Evolutionary conservation across 2,329 filamentous ascomycete genomes (phyloP).

Genomic region (Venturia oleaginea): DNA sequence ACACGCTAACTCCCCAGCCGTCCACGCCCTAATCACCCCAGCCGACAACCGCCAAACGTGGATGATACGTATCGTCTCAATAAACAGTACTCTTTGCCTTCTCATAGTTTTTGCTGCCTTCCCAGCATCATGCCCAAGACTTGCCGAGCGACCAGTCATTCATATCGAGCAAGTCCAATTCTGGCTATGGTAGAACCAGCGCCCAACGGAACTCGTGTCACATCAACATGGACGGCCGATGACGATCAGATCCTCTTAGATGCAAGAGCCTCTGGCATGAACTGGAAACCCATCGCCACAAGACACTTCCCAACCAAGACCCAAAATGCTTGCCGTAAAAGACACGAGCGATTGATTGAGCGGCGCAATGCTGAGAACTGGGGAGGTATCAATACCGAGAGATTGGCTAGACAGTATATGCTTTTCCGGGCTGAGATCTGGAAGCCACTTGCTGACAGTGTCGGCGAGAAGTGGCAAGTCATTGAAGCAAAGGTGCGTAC

Average conservation of each 20-base stretch:
- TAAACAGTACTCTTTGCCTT: no score
- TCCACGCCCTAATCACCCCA: not conserved
- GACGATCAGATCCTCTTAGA: constrained; percentile 67
- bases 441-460: constrained; percentile 57
- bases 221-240: constrained; percentile 54
- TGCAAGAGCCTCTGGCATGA: constrained; percentile 65
- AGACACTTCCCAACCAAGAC: constrained; percentile 69
- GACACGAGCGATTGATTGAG: constrained; percentile 77
- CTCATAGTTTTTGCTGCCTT: not conserved
- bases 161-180: not conserved
- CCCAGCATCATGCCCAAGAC: not conserved
- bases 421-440: constrained; percentile 72
- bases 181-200: not conserved
- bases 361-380: constrained; percentile 65
- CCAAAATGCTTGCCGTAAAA: constrained; percentile 78
- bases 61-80: not conserved
- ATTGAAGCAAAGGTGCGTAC: constrained; percentile 73
- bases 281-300: constrained; percentile 73
- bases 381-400: constrained; percentile 66
- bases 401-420: constrained; percentile 70
- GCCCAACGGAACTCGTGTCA: constrained; percentile 17
- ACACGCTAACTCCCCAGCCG: not conserved
- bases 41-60: not conserved
- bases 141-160: not conserved
- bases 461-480: constrained; percentile 50